Evolutionary conservation across 1,139 yeast species (phyloP).

Genomic region (Meyerozyma elateridarum): DNA sequence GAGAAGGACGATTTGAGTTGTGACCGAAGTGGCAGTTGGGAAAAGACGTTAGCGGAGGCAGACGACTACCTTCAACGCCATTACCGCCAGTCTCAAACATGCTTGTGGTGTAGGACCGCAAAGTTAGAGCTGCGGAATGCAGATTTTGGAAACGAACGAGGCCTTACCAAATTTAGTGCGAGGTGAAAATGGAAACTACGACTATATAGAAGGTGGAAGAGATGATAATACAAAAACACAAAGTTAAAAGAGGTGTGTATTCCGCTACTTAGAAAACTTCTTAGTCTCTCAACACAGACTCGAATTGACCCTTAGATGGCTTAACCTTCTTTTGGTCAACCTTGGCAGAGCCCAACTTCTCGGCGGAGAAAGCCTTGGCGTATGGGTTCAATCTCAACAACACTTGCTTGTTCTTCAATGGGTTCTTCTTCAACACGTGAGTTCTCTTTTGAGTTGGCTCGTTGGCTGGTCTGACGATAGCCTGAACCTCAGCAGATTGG

Average conservation of each 20-base stretch:
- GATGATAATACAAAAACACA: too few relatives aligned
- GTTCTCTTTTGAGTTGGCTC: constrained; percentile 90
- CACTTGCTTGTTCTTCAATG: constrained; percentile 99
- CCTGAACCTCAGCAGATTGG: constrained; percentile 98
- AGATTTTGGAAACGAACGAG: too few relatives aligned
- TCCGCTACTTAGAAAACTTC: background rate
- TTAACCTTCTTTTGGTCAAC: constrained; percentile 57
- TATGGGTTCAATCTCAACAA: constrained; percentile 98
- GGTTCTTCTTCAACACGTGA: constrained; percentile 98
- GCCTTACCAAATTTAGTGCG: too few relatives aligned
- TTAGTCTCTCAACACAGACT: constrained; percentile 58
- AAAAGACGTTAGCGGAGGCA: constrained; percentile 3
- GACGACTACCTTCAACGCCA: too few relatives aligned
- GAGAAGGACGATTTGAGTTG: too few relatives aligned
- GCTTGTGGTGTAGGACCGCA: too few relatives aligned
- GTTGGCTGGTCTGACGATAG: constrained; percentile 96
- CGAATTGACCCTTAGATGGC: constrained; percentile 72
- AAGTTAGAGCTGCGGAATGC: too few relatives aligned
- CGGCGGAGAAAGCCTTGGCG: constrained; percentile 94
- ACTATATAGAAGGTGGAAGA: too few relatives aligned
- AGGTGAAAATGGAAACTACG: too few relatives aligned
- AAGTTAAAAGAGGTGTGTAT: too few relatives aligned
- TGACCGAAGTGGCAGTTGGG: constrained; percentile 1
- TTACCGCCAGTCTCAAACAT: too few relatives aligned
- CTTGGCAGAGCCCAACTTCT: constrained; percentile 86